Evolutionary conservation across 164 flowering plant species (phyloP), one percentile per base, ranked within the genome.

Genomic region (Vitis rotundifolia): DNA sequence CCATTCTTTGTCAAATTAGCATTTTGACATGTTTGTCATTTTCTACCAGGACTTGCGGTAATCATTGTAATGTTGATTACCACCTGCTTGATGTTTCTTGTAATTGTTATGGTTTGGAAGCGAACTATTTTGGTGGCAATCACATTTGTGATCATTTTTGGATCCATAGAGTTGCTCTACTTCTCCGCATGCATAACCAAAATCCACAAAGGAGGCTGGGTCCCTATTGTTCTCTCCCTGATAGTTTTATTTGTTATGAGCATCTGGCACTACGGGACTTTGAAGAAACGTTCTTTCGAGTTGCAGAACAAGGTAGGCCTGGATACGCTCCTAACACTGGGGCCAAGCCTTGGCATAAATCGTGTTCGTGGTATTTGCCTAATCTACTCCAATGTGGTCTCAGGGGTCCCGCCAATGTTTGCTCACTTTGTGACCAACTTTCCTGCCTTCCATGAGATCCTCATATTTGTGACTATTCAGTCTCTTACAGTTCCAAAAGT

Each of bases 151-250:
- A 14, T 76, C 1, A n/a, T 76, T 65, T 90, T 90, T 69, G 94
- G 94, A 67, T 77, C 87, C 11, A 10, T 90, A 6, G 94, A 90
- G 63, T 66, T 76, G 50, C 67, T 84, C 55, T 90, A 90, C 67
- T 61, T 88, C 16, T 83, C 88, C 18, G 79, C 91, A 0, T 82
- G 81, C 53, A 67, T 88, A 29, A 26, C 70, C 56, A 87, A 83
- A 73, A 71, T 87, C 22, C 85, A 73, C 52, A 61, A 72, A 56
- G 91, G 92, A 18, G 92, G 89, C 19, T 90, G 95, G 95, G 71
- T 82, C 31, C 81, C 89, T 26, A 73, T 86, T 8, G 29, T 75
- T 29, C 49, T 87, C 14, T 77, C 87, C 22, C 50, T 78, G 0
- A 10, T 86, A 8, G 54, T 81, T 61, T 31, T 87, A 72, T 63